phyloP scores from a whole-genome alignment of 78 protist species.

The Dictyostelium intermedium region DNA sequence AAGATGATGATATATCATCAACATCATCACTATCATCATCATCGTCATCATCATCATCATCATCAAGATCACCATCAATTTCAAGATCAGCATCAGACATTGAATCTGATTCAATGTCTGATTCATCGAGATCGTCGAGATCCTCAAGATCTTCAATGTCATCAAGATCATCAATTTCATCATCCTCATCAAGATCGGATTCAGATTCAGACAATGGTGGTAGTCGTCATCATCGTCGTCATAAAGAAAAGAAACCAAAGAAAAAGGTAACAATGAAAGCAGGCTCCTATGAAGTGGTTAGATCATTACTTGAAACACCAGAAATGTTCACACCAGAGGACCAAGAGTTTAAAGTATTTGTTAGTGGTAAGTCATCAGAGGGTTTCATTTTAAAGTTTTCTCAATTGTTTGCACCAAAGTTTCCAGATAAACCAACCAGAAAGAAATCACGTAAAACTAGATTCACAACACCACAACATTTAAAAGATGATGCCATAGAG shows the following conservation, averaged over 20 bases:
- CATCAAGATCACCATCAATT: background rate
- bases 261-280: slow-evolving; percentile 27
- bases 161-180: background rate
- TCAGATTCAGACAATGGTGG: background rate
- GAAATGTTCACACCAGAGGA: background rate
- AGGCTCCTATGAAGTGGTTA: slow-evolving; percentile 1
- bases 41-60: background rate
- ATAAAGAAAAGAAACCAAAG: background rate
- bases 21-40: background rate
- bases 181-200: background rate
- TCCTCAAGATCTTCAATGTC: background rate
- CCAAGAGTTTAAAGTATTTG: slow-evolving; percentile 33
- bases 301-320: slow-evolving; percentile 16
- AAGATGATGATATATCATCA: background rate
- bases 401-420: slow-evolving; percentile 52
- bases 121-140: background rate
- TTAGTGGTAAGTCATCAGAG: slow-evolving; percentile 20
- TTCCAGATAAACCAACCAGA: slow-evolving; percentile 9
- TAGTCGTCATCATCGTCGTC: background rate
- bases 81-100: background rate
- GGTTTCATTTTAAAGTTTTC: slow-evolving; percentile 59
- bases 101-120: background rate
- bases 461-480: background rate
- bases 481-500: background rate
- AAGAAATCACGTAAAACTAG: background rate